Evolutionary conservation across 208 protist genomes (phyloP).

Genomic region (Angomonas ambiguus): DNA sequence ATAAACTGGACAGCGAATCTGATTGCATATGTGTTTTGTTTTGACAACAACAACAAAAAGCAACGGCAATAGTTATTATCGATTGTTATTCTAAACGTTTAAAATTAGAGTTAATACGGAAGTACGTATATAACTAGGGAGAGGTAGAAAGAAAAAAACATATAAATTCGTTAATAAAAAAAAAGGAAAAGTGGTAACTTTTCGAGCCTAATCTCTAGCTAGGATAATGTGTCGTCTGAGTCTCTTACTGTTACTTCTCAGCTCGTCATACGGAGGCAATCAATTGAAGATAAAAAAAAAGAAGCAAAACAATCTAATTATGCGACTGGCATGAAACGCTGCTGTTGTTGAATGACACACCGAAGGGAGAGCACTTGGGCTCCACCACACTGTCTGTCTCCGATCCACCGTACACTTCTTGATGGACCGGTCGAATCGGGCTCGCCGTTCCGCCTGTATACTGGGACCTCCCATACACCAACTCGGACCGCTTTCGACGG

Average conservation of each 20-base stretch:
- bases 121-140: not conserved
- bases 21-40: not conserved
- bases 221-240: too few relatives aligned
- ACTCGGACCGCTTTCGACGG: slow-evolving; percentile 3
- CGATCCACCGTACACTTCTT: not conserved
- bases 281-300: not conserved
- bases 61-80: not conserved
- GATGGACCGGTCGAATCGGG: not conserved
- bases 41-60: not conserved
- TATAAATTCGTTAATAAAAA: not conserved
- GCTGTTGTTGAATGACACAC: not conserved
- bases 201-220: not conserved
- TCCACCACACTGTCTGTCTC: not conserved
- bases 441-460: not conserved
- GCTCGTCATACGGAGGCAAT: not conserved
- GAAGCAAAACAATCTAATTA: not conserved
- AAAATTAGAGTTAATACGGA: not conserved
- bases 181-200: slow-evolving; percentile 4
- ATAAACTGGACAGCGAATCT: not conserved
- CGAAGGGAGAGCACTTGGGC: not conserved
- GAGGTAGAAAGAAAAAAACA: slow-evolving; percentile 13
- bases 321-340: not conserved
- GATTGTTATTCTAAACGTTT: not conserved
- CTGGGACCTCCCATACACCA: not conserved
- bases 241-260: too few relatives aligned